Conservation (phyloP, 225 moss, liverwort and hornwort genomes). For the Polytrichum formosum region DNA sequence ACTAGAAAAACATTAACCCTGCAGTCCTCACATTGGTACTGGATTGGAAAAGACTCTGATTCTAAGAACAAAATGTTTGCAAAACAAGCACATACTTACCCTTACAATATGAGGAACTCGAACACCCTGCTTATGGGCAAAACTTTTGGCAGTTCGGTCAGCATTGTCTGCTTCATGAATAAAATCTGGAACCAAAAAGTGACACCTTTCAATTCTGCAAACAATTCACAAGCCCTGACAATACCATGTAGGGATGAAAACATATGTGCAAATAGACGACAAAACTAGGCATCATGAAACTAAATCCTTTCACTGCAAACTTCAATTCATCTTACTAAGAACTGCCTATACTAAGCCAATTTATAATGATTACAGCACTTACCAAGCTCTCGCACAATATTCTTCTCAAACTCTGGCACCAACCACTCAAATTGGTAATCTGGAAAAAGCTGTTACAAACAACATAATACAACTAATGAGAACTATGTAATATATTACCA, state of each 20-base stretch:
- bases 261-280: no score
- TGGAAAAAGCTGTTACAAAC: constrained; percentile 68
- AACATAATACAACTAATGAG: background rate
- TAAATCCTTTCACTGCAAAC: no score
- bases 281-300: no score
- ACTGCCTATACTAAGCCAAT: background rate
- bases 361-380: constrained; percentile 15
- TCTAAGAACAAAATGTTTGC: no score
- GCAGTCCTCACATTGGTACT: no score
- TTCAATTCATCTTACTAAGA: no score
- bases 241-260: no score
- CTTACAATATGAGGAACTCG: constrained; percentile 73
- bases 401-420: constrained; percentile 86
- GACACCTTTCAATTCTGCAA: background rate
- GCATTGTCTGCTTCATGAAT: constrained; percentile 88
- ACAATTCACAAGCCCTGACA: background rate
- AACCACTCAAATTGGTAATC: constrained; percentile 97
- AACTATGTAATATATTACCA: no score
- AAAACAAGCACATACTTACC: constrained; percentile 39
- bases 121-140: constrained; percentile 58
- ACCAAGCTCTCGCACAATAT: constrained; percentile 75
- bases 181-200: constrained; percentile 62
- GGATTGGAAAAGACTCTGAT: no score
- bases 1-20: no score
- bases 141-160: constrained; percentile 80